Evolutionary conservation across 345 rosid genomes (phyloP).

Genomic region (Populus euphratica): DNA sequence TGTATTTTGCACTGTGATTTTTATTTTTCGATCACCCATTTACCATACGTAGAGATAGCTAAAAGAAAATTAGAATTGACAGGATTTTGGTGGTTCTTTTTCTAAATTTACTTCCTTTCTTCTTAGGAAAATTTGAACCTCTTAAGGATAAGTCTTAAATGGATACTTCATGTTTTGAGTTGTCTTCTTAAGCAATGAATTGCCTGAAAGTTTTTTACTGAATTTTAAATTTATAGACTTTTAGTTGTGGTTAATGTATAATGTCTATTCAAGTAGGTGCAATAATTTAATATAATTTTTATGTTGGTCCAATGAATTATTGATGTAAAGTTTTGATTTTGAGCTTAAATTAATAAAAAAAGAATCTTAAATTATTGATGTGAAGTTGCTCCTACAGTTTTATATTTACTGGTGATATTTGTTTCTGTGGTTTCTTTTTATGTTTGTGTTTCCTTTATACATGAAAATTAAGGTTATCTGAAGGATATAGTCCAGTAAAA

Average conservation of each 20-base stretch:
- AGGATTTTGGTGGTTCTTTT: not conserved
- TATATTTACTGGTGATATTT: not conserved
- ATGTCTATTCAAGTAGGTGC: not conserved
- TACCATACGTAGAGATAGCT: too few species aligned
- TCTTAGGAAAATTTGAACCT: not conserved
- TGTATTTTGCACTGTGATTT: not conserved
- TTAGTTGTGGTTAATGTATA: not conserved
- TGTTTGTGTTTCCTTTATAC: not conserved
- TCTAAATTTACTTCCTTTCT: not conserved
- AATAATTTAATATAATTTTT: not conserved
- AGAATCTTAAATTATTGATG: not conserved
- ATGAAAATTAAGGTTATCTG: not conserved
- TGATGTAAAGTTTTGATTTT: not conserved
- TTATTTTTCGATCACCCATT: not conserved
- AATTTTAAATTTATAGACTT: not conserved
- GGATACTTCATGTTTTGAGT: not conserved
- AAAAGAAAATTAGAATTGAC: not conserved
- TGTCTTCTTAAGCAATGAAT: not conserved
- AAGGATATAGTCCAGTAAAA: not conserved
- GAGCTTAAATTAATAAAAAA: not conserved
- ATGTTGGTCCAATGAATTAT: not conserved
- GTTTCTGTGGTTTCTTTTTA: not conserved
- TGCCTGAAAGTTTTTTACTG: not conserved
- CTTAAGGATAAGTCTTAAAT: not conserved
- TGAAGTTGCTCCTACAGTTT: not conserved